Base-by-base conservation (phyloP, 352 stramenopile species). In the Globisporangium okanoganense region DNA sequence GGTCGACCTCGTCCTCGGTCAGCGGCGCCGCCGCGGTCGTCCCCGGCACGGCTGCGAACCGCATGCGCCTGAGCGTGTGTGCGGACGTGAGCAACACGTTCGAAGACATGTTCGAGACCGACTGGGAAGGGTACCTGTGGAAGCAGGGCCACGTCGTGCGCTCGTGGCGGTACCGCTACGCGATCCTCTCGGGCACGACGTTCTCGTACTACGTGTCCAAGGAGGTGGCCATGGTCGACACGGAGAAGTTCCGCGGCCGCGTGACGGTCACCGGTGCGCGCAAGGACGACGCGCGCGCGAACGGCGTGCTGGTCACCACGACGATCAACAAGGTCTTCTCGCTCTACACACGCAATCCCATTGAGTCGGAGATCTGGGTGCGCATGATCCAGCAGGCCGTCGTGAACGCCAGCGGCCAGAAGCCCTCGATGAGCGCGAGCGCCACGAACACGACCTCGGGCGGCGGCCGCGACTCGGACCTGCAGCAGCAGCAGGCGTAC, bases 71-170 rank as follows among this genome's bases (percentile, higher is more conserved):
- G 8, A 92, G 82, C 54, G 79, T 90, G 3, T 92, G 79, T 10
- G 78, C 79, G 1, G 82, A 92, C 58, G 70, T 87, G n/a, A 83
- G 64, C 44, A 73, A 81, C 62, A 72, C 81, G 16, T 92, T 90
- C 33, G 85, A 94, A 38, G 85, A 94, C 56, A 77, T 90, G 61
- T 92, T 92, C 43, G 85, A 94, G 65, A 94, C 85, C 41, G 85
- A 95, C 65, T 95, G 85, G 85, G 85, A 95, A 62, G 85, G 85
- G 5, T 95, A 95, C 61, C 78, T 93, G 48, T 93, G 84, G 84
- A 95, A 95, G 56, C 85, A 95, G 63, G 84, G 85, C 24, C 83
- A 95, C 53, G 85, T 95, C 56, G 83, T 95, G 54, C 83, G 84
- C 63, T 90, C 84, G 48, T 95, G 85, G 85, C 76, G 85, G 20